Evolutionary conservation across 257 asterid genomes (phyloP).

Genomic region (Solanum peruvianum): DNA sequence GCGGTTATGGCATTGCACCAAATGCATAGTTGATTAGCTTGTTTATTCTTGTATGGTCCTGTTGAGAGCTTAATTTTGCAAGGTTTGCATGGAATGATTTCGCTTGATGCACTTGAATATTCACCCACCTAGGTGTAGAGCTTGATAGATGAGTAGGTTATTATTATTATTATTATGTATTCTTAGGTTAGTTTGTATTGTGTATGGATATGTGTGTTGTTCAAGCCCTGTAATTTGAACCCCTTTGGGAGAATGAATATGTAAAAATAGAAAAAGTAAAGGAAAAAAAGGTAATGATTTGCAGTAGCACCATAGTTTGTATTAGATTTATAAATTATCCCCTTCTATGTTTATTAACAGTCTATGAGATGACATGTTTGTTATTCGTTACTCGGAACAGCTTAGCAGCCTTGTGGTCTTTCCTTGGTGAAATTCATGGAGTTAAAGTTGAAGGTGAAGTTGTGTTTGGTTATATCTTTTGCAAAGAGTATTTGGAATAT

Average conservation of each 20-base stretch:
- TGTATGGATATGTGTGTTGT: conserved; percentile 2
- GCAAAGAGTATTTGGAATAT: background rate
- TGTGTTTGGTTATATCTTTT: background rate
- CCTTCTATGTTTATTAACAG: background rate
- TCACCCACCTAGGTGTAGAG: conserved; percentile 21
- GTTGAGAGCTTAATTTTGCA: conserved; percentile 16
- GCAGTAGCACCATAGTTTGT: background rate
- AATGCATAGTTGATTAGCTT: background rate
- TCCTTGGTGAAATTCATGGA: background rate
- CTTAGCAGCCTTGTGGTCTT: background rate
- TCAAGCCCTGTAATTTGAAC: background rate
- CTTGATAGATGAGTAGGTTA: conserved; percentile 29
- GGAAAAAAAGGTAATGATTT: background rate
- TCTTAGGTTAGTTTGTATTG: conserved; percentile 26
- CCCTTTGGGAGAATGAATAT: background rate
- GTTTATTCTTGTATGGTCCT: conserved; percentile 6
- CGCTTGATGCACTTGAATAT: conserved; percentile 9
- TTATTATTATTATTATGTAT: background rate
- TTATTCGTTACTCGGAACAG: background rate
- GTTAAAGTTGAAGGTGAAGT: background rate
- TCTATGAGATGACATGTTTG: background rate
- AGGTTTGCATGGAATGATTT: conserved; percentile 26
- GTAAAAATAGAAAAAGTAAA: background rate
- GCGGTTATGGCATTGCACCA: background rate
- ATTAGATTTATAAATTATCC: background rate